Evolutionary conservation across 164 flowering plant species (phyloP).

Genomic region (Annona squamosa): DNA sequence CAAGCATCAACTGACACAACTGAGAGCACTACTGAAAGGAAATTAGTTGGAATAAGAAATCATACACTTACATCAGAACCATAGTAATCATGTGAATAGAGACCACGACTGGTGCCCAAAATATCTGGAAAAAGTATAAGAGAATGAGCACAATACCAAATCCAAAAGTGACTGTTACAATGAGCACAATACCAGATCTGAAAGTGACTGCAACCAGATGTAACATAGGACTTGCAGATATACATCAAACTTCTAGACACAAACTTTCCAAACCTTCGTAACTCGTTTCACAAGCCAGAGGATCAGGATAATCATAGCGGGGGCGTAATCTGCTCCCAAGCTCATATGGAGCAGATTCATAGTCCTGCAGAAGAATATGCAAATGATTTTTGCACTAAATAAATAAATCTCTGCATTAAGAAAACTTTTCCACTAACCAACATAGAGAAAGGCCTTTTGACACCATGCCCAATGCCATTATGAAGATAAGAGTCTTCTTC

Average conservation of each 20-base stretch:
- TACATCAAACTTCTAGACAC: too few species aligned
- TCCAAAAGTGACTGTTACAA: neutral
- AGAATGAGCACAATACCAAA: neutral
- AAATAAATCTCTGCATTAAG: neutral
- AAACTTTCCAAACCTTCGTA: conserved; percentile 35
- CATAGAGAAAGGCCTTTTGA: conserved; percentile 49
- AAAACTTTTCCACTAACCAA: conserved; percentile 27
- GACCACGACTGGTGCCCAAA: conserved; percentile 26
- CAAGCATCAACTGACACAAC: neutral
- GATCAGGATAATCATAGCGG: conserved; percentile 48
- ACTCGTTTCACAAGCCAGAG: conserved; percentile 30
- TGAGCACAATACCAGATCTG: too few species aligned
- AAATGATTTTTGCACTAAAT: neutral
- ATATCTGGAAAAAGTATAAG: conserved; percentile 22
- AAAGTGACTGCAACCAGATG: too few species aligned
- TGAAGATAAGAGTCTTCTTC: conserved; percentile 45
- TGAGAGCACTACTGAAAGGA: neutral
- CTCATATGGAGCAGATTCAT: conserved; percentile 46
- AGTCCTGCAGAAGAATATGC: conserved; percentile 27
- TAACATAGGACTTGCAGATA: too few species aligned
- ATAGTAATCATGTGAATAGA: conserved; percentile 40
- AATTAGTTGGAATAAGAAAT: neutral
- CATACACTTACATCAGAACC: conserved; percentile 43
- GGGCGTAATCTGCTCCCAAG: conserved; percentile 45
- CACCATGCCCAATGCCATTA: conserved; percentile 37